Evolutionary conservation across 1,139 yeast genomes (phyloP), one percentile per base, ranked within the genome.

Genomic region (Debaryomycetaceae sp.): DNA sequence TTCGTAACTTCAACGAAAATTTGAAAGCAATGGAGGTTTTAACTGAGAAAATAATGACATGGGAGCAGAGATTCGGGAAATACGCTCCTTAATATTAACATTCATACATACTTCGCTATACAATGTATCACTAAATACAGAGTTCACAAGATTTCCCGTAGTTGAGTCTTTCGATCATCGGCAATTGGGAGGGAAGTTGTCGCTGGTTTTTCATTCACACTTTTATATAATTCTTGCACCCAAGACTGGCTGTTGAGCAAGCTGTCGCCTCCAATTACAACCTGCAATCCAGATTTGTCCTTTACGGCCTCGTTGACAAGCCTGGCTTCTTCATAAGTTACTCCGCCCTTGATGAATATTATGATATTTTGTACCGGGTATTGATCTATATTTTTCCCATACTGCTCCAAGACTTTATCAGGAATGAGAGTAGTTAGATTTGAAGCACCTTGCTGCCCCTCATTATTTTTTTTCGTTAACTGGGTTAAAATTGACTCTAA

Each of bases 241-340:
- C 85, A 89, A 38, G 68, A 65, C 7, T 62, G 55, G 24, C 95
- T 81, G 55, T 81, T 87, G 44, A 85, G 63, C 4, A 89, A 70
- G 22, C 72, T 65, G 24, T 95, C 89, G 24, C 97, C 90, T 9
- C 99, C 99, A 24, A 91, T 69, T 2, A 89, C 75, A 13, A 72
- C 45, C 45, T 69, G 70, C 23, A 72, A 49, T 75, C 75, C 54
- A 76, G 74, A 53, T 77, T 79, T 66, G 14, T 76, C 65, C 20
- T 64, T 65, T 57, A 85, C 84, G 52, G 90, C 72, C 52, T 89
- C 89, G 46, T 87, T 81, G 5, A 90, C 83, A 39, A 90, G 66
- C 45, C 97, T 76, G 0, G 95, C 87, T 61, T 93, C 99, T 62
- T 91, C 98, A 59, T 82, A 90, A 0, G 98, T 93, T 3, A 80